Evolutionary conservation across 257 asterid species (phyloP).

Genomic region (Penstemon newberryi): DNA sequence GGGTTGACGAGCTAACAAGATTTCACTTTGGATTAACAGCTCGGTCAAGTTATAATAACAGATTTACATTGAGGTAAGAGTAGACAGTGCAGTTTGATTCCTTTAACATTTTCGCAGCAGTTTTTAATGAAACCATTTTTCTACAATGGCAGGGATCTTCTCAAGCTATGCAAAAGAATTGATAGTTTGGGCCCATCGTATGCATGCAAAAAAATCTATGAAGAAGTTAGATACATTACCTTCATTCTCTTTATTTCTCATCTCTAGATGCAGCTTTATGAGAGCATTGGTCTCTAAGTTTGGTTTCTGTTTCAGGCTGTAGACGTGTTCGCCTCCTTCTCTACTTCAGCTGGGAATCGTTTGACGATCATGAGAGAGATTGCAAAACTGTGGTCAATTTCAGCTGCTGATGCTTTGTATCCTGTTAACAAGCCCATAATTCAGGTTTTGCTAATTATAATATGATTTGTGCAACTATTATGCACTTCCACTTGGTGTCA

Average conservation of each 20-base stretch:
- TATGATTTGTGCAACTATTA: background rate
- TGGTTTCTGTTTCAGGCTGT: constrained; percentile 59
- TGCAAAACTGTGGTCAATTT: constrained; percentile 58
- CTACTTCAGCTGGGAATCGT: constrained; percentile 64
- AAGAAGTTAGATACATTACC: constrained; percentile 58
- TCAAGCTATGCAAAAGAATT: constrained; percentile 88
- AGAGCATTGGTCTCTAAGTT: constrained; percentile 20
- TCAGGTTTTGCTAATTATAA: constrained; percentile 45
- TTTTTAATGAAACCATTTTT: constrained; percentile 24
- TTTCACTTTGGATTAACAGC: constrained; percentile 44
- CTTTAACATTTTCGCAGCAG: constrained; percentile 12
- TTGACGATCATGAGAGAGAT: constrained; percentile 73
- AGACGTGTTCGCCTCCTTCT: constrained; percentile 83
- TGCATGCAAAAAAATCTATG: constrained; percentile 55
- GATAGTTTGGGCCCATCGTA: constrained; percentile 47
- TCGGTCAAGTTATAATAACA: constrained; percentile 48
- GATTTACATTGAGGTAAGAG: constrained; percentile 77
- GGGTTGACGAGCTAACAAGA: constrained; percentile 54
- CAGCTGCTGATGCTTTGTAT: constrained; percentile 53
- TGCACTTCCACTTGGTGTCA: background rate
- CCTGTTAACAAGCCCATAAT: constrained; percentile 74
- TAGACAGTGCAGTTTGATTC: background rate
- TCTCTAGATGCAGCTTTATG: constrained; percentile 6
- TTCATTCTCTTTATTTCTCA: constrained; percentile 10
- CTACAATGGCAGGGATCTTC: constrained; percentile 69